Evolutionary conservation across 768 basidiomycete genomes (phyloP).

Genomic region (Asterophora lycoperdoides): DNA sequence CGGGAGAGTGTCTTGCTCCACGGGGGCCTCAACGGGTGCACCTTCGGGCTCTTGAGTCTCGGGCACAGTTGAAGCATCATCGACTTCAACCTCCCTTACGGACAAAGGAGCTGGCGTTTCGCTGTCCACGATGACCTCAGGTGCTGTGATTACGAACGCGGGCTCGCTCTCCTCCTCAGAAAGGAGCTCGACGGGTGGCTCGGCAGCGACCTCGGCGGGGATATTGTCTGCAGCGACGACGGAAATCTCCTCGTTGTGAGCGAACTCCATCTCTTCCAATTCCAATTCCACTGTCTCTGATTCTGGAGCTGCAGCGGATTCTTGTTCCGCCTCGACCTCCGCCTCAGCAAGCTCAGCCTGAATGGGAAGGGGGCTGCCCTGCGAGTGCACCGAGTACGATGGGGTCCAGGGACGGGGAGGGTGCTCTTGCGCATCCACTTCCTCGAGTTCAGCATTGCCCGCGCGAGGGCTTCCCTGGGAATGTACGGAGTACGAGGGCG

Average conservation of each 20-base stretch:
- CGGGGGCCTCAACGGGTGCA: no score
- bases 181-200: not conserved
- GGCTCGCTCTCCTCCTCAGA: not conserved
- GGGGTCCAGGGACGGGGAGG: constrained; percentile 33
- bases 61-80: not conserved
- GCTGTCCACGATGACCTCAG: not conserved
- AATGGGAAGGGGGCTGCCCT: constrained; percentile 28
- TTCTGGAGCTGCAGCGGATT: not conserved
- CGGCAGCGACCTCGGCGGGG: not conserved
- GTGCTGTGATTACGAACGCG: not conserved
- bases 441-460: constrained; percentile 1
- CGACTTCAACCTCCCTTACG: not conserved
- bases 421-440: constrained; percentile 2
- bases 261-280: constrained; percentile 12
- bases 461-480: constrained; percentile 29
- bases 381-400: constrained; percentile 38
- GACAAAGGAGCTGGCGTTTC: not conserved
- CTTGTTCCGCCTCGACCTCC: not conserved
- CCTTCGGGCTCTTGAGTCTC: not conserved
- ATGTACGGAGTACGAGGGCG: constrained; percentile 36
- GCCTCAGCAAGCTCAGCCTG: constrained; percentile 9
- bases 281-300: constrained; percentile 8
- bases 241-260: constrained; percentile 9
- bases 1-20: not conserved
- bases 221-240: not conserved